Evolutionary conservation across 2,329 filamentous ascomycete species (phyloP).

Genomic region (Aspergillus alliaceus): DNA sequence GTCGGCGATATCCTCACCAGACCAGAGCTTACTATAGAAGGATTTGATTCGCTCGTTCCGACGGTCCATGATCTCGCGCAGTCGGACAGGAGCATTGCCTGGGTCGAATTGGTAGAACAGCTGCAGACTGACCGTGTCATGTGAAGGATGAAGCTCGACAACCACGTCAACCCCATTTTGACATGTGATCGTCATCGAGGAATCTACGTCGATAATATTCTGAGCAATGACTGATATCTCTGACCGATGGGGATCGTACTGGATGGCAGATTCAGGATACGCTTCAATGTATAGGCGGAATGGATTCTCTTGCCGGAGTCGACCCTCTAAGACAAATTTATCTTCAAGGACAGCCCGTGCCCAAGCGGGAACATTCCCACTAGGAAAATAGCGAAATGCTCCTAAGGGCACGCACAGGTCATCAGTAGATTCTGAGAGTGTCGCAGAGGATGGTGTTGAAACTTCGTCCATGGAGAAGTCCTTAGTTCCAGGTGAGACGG

Average conservation of each 20-base stretch:
- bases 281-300: slow-evolving; percentile 8
- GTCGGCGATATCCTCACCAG: slow-evolving; percentile 74
- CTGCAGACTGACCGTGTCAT: slow-evolving; percentile 56
- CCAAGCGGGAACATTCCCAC: slow-evolving; percentile 8
- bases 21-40: slow-evolving; percentile 97
- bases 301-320: slow-evolving; percentile 11
- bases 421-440: slow-evolving; percentile 9
- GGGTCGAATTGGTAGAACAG: slow-evolving; percentile 87
- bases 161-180: slow-evolving; percentile 10
- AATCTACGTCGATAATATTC: neutral
- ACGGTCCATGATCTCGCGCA: slow-evolving; percentile 86
- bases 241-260: slow-evolving; percentile 1
- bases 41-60: slow-evolving; percentile 96
- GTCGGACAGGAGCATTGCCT: slow-evolving; percentile 84
- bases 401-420: neutral
- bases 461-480: slow-evolving; percentile 9
- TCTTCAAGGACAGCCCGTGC: slow-evolving; percentile 11
- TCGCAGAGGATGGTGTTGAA: slow-evolving; percentile 8
- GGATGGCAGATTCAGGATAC: neutral
- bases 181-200: slow-evolving; percentile 6
- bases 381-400: neutral
- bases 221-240: slow-evolving; percentile 4
- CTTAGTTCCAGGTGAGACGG: slow-evolving; percentile 60
- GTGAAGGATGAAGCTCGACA: slow-evolving; percentile 6
- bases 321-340: slow-evolving; percentile 4